Percentiles rank a stretch among this genome's conserved stretches.
Evolutionary conservation across 805 yeast genomes (phyloP).

Genomic region (Brettanomyces nanus): DNA sequence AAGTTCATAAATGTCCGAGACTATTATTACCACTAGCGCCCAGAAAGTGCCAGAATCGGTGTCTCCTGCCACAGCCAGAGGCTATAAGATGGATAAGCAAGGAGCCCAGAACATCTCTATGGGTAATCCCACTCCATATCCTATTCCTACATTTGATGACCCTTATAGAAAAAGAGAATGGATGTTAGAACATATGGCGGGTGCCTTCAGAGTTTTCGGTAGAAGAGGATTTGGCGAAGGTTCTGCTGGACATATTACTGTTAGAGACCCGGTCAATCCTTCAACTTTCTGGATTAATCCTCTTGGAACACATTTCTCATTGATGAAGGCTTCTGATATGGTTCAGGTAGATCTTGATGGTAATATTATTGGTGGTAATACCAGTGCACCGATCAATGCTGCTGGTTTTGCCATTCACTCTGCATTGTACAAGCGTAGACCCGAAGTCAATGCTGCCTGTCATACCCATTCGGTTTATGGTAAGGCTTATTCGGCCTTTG

Average conservation of each 20-base stretch:
- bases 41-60: constrained; percentile 18
- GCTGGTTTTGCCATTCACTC: constrained; percentile 70
- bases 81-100: constrained; percentile 32
- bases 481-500: constrained; percentile 58
- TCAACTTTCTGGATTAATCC: constrained; percentile 87
- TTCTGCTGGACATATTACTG: constrained; percentile 77
- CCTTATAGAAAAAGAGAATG: constrained; percentile 42
- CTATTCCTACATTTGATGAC: constrained; percentile 44
- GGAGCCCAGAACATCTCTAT: constrained; percentile 57
- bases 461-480: constrained; percentile 63
- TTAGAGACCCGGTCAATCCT: constrained; percentile 78
- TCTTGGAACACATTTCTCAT: constrained; percentile 64
- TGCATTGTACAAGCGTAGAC: constrained; percentile 58
- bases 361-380: constrained; percentile 50
- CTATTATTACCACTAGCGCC: constrained; percentile 3
- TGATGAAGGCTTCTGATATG: constrained; percentile 52
- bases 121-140: constrained; percentile 44
- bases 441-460: constrained; percentile 65
- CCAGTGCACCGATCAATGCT: constrained; percentile 40
- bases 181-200: constrained; percentile 71
- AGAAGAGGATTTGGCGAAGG: constrained; percentile 73
- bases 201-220: constrained; percentile 77
- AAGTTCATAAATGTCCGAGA: constrained; percentile 6
- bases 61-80: constrained; percentile 29
- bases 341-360: constrained; percentile 59